Percentiles rank a stretch among this genome's conserved stretches.
Conservation (phyloP, 2,329 filamentous ascomycete species). For the Cyphellophora attinorum region DNA sequence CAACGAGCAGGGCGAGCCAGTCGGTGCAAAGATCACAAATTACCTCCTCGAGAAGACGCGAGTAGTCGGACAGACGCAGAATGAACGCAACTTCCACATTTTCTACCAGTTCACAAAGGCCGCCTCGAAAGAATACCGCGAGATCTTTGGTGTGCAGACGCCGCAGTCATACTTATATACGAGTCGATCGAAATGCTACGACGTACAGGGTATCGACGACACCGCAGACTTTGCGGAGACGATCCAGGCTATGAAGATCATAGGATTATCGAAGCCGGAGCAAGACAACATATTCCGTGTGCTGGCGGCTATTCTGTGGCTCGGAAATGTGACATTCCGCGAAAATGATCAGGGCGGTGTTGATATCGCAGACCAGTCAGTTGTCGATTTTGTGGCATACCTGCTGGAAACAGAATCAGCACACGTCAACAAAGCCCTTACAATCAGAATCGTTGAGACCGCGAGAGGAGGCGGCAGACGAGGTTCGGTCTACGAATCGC, state of each 20-base stretch:
- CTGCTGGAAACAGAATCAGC: slow-evolving; percentile 77
- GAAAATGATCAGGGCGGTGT: slow-evolving; percentile 89
- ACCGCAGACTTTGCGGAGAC: slow-evolving; percentile 81
- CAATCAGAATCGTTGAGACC: slow-evolving; percentile 73
- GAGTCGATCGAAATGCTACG: slow-evolving; percentile 84
- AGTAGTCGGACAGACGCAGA: slow-evolving; percentile 87
- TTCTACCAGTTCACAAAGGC: slow-evolving; percentile 99
- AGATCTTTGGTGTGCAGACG: slow-evolving; percentile 81
- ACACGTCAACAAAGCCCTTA: slow-evolving; percentile 77
- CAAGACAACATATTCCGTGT: slow-evolving; percentile 97
- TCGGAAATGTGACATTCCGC: slow-evolving; percentile 82
- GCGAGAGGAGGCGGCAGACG: slow-evolving; percentile 51
- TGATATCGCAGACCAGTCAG: slow-evolving; percentile 74
- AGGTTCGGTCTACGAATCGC: slow-evolving; percentile 62
- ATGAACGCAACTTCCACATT: slow-evolving; percentile 98
- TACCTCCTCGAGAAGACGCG: slow-evolving; percentile 92
- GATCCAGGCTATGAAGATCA: slow-evolving; percentile 85
- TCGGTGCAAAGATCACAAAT: slow-evolving; percentile 96
- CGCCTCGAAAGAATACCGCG: slow-evolving; percentile 74
- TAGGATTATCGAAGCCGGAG: slow-evolving; percentile 77
- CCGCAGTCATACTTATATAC: slow-evolving; percentile 92
- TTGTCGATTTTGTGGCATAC: slow-evolving; percentile 91
- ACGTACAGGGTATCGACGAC: slow-evolving; percentile 92
- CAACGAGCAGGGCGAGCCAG: slow-evolving; percentile 79
- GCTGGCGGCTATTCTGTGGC: slow-evolving; percentile 83